Evolutionary conservation across 2,329 filamentous ascomycete genomes (phyloP), one percentile per base, ranked within the genome.

Genomic region (Plenodomus lindquistii): DNA sequence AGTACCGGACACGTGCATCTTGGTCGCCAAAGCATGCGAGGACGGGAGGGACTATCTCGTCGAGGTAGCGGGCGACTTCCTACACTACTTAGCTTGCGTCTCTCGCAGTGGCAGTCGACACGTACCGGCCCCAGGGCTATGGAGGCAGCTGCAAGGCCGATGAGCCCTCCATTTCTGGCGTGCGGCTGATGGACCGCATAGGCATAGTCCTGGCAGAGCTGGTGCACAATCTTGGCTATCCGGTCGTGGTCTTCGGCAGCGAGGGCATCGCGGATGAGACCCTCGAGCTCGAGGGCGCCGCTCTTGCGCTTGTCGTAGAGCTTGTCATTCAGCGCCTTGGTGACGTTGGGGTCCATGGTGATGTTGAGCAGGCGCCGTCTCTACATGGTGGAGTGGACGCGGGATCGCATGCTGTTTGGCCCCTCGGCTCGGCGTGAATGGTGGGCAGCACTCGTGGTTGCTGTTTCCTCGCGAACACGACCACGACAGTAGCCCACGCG

Each of bases 251-350:
- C 90, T 67, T 87, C 86, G 62, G 79, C 81, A 40, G 83, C 83
- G 52, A 90, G 85, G 20, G 92, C 84, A 68, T 96, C 91, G 56
- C 94, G 88, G 65, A 99, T 94, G 45, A 91, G 83, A 59, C 87
- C 88, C 75, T 99, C 94, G 60, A 99, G 86, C 62, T 99, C 94
- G 48, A 99, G 84, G 63, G 95, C 94, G 57, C 94, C 94, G 67
- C 91, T 87, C 76, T 99, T 99, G 71, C 95, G 85, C 80, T 95
- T 96, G 72, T 99, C 94, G 74, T 99, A 99, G 70, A 97, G 87
- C 83, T 97, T 99, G 77, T 99, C 94, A 72, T 95, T 96, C 70
- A 99, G 81, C 60, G 92, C 83, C 63, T 93, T 89, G 75, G 95
- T 91, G 71, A 97, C 90, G 70, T 86, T 87, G 67, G 84, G 80